phyloP scores from a whole-genome alignment of 768 basidiomycete genomes.

The Mycena albidolilacea region DNA sequence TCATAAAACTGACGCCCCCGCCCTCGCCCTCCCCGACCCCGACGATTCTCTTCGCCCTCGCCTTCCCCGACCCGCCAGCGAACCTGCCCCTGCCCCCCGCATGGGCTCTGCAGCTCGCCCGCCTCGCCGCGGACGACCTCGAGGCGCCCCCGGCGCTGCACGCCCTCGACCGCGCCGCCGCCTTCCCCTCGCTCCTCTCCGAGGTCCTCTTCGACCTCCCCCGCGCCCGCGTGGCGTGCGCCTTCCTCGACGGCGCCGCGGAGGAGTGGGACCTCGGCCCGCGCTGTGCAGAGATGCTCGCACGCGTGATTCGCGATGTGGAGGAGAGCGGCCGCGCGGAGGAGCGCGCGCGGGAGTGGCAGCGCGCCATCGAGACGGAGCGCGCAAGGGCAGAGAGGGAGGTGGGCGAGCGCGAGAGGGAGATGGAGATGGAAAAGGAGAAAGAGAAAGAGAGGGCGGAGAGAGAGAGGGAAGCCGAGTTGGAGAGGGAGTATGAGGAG shows the following conservation, averaged over 20 bases:
- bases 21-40: conserved; percentile 65
- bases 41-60: conserved; percentile 67
- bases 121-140: conserved; percentile 63
- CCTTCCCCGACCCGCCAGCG: conserved; percentile 60
- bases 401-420: conserved; percentile 42
- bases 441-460: conserved; percentile 45
- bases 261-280: conserved; percentile 62
- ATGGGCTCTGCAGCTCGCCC: conserved; percentile 70
- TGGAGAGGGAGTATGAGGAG: conserved; percentile 41
- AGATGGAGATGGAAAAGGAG: conserved; percentile 55
- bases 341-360: conserved; percentile 48
- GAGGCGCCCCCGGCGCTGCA: conserved; percentile 61
- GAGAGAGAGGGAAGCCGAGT: conserved; percentile 45
- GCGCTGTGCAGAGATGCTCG: conserved; percentile 61
- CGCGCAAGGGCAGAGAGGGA: conserved; percentile 47
- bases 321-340: conserved; percentile 61
- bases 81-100: conserved; percentile 62
- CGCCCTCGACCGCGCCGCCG: conserved; percentile 65
- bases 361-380: conserved; percentile 29
- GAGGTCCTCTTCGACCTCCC: conserved; percentile 77
- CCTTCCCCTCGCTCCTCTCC: conserved; percentile 66
- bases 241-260: conserved; percentile 69
- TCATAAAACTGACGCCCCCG: conserved; percentile 67
- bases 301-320: conserved; percentile 68
- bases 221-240: conserved; percentile 60